phyloP scores from a whole-genome alignment of 1,284 basidiomycete species.

The Exobasidium cylindrosporum region DNA sequence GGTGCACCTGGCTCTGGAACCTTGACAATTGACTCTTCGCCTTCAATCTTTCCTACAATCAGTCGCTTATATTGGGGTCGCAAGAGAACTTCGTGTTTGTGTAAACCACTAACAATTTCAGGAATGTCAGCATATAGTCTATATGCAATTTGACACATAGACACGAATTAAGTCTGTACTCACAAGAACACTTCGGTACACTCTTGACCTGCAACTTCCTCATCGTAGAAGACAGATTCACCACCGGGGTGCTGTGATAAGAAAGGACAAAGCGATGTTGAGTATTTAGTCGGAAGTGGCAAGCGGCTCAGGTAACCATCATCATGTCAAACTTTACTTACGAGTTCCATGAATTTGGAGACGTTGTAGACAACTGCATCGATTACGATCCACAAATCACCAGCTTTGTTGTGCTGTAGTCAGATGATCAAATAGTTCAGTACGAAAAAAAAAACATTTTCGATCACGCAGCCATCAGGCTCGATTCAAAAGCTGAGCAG shows the following conservation, averaged over 20 bases:
- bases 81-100: constrained; percentile 49
- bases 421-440: too few species aligned
- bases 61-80: constrained; percentile 45
- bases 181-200: constrained; percentile 52
- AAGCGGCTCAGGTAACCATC: too few species aligned
- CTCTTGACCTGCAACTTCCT: constrained; percentile 53
- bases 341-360: constrained; percentile 50
- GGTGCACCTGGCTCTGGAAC: constrained; percentile 31
- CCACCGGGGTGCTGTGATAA: constrained; percentile 45
- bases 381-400: constrained; percentile 47
- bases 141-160: too few species aligned
- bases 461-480: too few species aligned
- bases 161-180: too few species aligned
- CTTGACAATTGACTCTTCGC: constrained; percentile 45
- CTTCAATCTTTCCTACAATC: constrained; percentile 48
- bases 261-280: neutral
- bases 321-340: constrained; percentile 1
- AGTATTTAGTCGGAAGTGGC: neutral
- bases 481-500: too few species aligned
- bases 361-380: constrained; percentile 53
- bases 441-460: too few species aligned
- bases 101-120: constrained; percentile 35
- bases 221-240: constrained; percentile 48
- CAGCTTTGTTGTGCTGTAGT: constrained; percentile 36
- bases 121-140: neutral